Evolutionary conservation across 164 flowering plant species (phyloP).

Genomic region (Nymphaea thermarum): DNA sequence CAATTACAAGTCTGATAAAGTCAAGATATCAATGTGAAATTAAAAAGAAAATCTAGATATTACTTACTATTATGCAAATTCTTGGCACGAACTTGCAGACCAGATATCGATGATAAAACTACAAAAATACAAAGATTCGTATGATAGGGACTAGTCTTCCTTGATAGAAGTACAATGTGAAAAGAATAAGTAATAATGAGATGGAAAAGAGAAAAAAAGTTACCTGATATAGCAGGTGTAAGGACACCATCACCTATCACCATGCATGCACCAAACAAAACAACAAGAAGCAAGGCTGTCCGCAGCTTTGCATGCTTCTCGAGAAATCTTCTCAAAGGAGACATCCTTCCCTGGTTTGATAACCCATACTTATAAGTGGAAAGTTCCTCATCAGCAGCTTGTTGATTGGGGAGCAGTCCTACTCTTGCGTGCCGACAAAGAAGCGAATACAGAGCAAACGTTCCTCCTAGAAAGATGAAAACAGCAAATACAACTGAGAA

Average conservation of each 20-base stretch:
- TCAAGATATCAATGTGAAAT: neutral
- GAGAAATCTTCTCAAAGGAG: constrained; percentile 48
- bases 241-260: constrained; percentile 86
- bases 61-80: constrained; percentile 42
- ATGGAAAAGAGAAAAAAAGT: neutral
- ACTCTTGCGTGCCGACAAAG: constrained; percentile 70
- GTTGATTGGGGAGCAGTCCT: constrained; percentile 80
- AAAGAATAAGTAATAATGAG: neutral
- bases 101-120: constrained; percentile 81
- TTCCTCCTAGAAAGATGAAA: constrained; percentile 49
- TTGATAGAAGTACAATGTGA: neutral
- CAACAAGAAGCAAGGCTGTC: constrained; percentile 48
- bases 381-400: constrained; percentile 91
- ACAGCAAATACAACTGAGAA: neutral
- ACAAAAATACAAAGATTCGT: constrained; percentile 15
- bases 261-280: constrained; percentile 76
- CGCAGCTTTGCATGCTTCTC: constrained; percentile 60
- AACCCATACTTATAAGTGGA: constrained; percentile 66
- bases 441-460: constrained; percentile 88
- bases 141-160: neutral
- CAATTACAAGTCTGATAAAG: neutral
- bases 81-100: constrained; percentile 37
- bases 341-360: constrained; percentile 14
- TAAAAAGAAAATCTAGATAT: neutral
- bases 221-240: constrained; percentile 89